These are phyloP conservation scores for Xylogone sp. DNA, from an alignment of 2,329 filamentous ascomycete genomes.

Conservation along the genomic window DNA sequence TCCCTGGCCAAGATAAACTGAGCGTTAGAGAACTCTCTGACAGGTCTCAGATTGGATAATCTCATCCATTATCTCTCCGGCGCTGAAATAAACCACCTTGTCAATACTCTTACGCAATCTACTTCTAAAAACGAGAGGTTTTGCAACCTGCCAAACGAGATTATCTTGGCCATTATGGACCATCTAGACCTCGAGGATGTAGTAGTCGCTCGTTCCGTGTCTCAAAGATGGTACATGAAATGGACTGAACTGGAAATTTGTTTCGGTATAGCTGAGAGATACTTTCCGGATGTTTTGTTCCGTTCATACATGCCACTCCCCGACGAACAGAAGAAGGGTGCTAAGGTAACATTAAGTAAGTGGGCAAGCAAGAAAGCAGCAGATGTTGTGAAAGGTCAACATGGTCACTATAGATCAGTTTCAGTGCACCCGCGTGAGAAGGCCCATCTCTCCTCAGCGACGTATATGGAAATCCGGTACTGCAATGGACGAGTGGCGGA, in stretches of 20 bases:
- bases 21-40: slow-evolving; percentile 2
- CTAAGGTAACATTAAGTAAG: not conserved
- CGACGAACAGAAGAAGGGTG: not conserved
- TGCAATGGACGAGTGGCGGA: slow-evolving; percentile 17
- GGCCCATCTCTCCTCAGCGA: not conserved
- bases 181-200: slow-evolving; percentile 21
- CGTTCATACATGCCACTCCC: not conserved
- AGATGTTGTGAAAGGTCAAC: not conserved
- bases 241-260: slow-evolving; percentile 15
- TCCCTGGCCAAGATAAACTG: not conserved
- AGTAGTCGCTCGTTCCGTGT: slow-evolving; percentile 17
- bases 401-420: not conserved
- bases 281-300: not conserved
- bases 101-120: slow-evolving; percentile 5
- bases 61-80: slow-evolving; percentile 10
- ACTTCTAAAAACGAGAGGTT: slow-evolving; percentile 10
- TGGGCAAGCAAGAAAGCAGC: slow-evolving; percentile 4
- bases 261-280: slow-evolving; percentile 2
- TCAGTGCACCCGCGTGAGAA: not conserved
- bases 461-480: slow-evolving; percentile 8
- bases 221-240: slow-evolving; percentile 14
- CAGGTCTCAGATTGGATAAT: slow-evolving; percentile 12
- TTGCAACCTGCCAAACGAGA: slow-evolving; percentile 14
- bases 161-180: slow-evolving; percentile 12
- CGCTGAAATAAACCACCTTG: slow-evolving; percentile 10